phyloP scores from a whole-genome alignment of 495 filamentous ascomycete species.

The Mytilinidion resinicola region DNA sequence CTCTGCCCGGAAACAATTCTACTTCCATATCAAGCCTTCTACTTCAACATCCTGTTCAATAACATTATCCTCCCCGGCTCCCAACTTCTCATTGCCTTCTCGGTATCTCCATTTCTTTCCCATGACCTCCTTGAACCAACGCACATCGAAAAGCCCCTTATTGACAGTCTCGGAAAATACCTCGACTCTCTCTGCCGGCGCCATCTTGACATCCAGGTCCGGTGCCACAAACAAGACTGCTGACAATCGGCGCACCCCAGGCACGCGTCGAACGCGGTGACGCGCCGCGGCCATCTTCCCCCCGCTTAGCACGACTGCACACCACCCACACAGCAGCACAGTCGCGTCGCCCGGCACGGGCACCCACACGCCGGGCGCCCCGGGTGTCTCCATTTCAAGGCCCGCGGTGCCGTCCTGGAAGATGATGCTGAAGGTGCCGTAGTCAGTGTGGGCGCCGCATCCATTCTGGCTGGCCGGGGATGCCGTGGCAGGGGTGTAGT shows the following conservation, averaged over 20 bases:
- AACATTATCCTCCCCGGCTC: not conserved
- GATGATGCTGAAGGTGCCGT: conserved; percentile 26
- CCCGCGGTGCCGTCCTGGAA: conserved; percentile 27
- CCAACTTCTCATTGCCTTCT: conserved; percentile 27
- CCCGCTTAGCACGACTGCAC: conserved; percentile 23
- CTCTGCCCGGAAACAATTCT: no score
- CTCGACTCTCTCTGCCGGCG: not conserved
- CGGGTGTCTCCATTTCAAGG: conserved; percentile 19
- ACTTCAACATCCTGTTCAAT: not conserved
- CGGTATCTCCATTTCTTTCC: conserved; percentile 27
- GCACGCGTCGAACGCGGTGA: conserved; percentile 17
- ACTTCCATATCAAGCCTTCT: not conserved
- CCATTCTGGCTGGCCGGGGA: conserved; percentile 18
- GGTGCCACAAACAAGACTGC: conserved; percentile 24
- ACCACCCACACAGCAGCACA: conserved; percentile 26
- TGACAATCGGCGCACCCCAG: conserved; percentile 14
- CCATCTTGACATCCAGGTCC: conserved; percentile 1
- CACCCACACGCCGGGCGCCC: conserved; percentile 16
- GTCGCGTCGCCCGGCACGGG: conserved; percentile 23
- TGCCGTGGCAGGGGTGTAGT: conserved; percentile 18
- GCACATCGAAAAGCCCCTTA: conserved; percentile 15
- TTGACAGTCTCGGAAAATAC: not conserved
- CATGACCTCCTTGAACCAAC: conserved; percentile 27
- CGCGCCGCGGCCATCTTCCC: conserved; percentile 21
- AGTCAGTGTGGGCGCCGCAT: conserved; percentile 26